Evolutionary conservation across 2,329 filamentous ascomycete genomes (phyloP).

Genomic region (Penicillium sp.): DNA sequence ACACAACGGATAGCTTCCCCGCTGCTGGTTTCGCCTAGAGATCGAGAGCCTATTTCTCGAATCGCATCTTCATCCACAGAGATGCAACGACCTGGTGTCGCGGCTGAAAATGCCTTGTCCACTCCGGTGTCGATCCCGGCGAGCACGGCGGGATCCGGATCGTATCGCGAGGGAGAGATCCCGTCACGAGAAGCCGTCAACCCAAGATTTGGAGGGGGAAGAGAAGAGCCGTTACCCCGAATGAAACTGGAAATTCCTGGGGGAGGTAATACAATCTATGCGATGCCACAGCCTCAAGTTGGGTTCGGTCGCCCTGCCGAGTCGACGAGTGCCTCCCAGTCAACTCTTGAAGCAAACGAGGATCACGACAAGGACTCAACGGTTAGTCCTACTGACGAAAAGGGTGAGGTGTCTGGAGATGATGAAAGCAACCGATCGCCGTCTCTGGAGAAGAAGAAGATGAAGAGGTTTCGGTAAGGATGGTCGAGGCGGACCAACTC

Average conservation of each 20-base stretch:
- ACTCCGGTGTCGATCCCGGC: constrained; percentile 9
- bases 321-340: constrained; percentile 10
- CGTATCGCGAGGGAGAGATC: constrained; percentile 23
- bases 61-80: constrained; percentile 13
- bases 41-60: constrained; percentile 22
- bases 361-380: constrained; percentile 23
- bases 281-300: constrained; percentile 15
- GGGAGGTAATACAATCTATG: constrained; percentile 20
- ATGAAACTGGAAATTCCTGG: constrained; percentile 31
- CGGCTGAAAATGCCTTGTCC: constrained; percentile 34
- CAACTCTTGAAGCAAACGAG: constrained; percentile 17
- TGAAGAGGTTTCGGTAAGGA: constrained; percentile 47
- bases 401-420: constrained; percentile 25
- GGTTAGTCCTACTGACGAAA: constrained; percentile 34
- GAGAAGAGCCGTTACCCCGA: constrained; percentile 24
- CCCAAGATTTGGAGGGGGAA: constrained; percentile 16
- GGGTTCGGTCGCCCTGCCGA: constrained; percentile 20
- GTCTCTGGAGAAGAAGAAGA: constrained; percentile 42
- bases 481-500: neutral
- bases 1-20: constrained; percentile 24
- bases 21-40: constrained; percentile 22
- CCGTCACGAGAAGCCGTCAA: constrained; percentile 16
- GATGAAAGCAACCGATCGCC: constrained; percentile 32
- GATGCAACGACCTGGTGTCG: constrained; percentile 30
- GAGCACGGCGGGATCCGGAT: constrained; percentile 12